These are phyloP conservation scores for Diaporthe sp. DNA, from an alignment of 2,329 filamentous ascomycete genomes.

Conservation along the genomic window DNA sequence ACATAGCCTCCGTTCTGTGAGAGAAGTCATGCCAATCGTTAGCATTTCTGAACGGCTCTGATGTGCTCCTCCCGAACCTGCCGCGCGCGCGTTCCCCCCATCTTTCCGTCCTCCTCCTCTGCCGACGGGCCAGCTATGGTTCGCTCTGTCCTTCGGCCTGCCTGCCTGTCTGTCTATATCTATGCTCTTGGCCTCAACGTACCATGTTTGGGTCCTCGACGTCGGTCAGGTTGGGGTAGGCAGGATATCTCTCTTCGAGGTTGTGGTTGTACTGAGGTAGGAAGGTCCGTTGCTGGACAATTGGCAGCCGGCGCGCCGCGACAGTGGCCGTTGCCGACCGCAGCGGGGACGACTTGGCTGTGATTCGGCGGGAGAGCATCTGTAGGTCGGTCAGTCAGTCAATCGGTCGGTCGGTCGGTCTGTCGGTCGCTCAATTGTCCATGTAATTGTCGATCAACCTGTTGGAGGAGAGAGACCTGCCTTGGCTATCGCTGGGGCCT, in stretches of 20 bases:
- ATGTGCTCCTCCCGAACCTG: background rate
- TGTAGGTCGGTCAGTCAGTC: slow-evolving; percentile 47
- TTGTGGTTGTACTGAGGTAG: slow-evolving; percentile 64
- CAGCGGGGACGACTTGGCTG: slow-evolving; percentile 60
- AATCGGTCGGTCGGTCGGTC: background rate
- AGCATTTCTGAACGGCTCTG: slow-evolving; percentile 41
- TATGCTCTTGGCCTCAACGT: background rate
- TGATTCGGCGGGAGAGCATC: slow-evolving; percentile 75
- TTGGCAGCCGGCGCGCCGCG: slow-evolving; percentile 63
- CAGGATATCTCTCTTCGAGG: slow-evolving; percentile 67
- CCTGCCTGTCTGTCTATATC: background rate
- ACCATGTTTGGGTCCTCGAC: slow-evolving; percentile 69
- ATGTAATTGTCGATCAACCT: background rate
- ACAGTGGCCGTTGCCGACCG: slow-evolving; percentile 59
- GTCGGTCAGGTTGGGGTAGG: slow-evolving; percentile 63
- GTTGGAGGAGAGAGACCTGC: slow-evolving; percentile 45
- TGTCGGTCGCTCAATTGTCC: background rate
- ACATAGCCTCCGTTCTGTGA: slow-evolving; percentile 85
- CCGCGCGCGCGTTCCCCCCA: background rate
- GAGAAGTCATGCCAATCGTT: slow-evolving; percentile 30
- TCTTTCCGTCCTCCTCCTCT: slow-evolving; percentile 63
- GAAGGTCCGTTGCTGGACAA: slow-evolving; percentile 70
- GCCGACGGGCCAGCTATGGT: background rate
- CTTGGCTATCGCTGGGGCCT: slow-evolving; percentile 51
- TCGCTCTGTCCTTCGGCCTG: background rate